Percentiles rank a stretch among this genome's conserved stretches.
phyloP scores from a whole-genome alignment of 2,329 filamentous ascomycete genomes.

The Pseudogymnoascus sp. region DNA sequence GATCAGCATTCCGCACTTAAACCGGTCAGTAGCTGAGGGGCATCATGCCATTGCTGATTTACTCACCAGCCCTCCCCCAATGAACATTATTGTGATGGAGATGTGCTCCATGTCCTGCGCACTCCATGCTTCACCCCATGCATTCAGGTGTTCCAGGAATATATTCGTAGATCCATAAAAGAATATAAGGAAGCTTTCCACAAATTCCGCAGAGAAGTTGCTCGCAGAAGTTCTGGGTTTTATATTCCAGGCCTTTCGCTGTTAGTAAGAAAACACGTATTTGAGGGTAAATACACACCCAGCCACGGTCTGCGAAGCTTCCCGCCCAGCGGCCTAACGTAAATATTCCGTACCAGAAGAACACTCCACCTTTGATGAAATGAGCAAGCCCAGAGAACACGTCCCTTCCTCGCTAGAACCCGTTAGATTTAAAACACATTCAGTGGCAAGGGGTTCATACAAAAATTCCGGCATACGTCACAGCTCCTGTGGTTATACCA shows the following conservation, averaged over 20 bases:
- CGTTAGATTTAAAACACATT: background rate
- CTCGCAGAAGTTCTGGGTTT: constrained; percentile 45
- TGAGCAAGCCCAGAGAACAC: constrained; percentile 82
- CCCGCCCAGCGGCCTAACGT: constrained; percentile 83
- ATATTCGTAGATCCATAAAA: constrained; percentile 84
- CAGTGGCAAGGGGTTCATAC: constrained; percentile 44
- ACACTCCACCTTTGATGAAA: constrained; percentile 85
- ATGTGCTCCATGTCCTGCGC: constrained; percentile 82
- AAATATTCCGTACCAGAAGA: constrained; percentile 82
- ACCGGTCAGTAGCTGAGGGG: constrained; percentile 19
- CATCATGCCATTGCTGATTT: background rate
- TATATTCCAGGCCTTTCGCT: constrained; percentile 70
- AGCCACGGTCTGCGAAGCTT: constrained; percentile 78
- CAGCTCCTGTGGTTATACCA: constrained; percentile 61
- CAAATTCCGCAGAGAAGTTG: constrained; percentile 73
- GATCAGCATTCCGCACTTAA: constrained; percentile 70
- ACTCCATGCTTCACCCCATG: constrained; percentile 63
- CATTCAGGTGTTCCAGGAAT: constrained; percentile 80
- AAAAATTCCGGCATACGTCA: constrained; percentile 76
- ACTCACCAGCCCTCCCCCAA: constrained; percentile 78
- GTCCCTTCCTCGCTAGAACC: constrained; percentile 49
- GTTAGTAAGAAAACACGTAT: constrained; percentile 18
- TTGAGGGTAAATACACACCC: constrained; percentile 51
- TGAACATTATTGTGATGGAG: constrained; percentile 87
- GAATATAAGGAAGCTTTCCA: constrained; percentile 84